These are phyloP conservation scores for Ophiocordyceps unilateralis DNA, from an alignment of 2,329 filamentous ascomycete species.

Conservation along the genomic window DNA sequence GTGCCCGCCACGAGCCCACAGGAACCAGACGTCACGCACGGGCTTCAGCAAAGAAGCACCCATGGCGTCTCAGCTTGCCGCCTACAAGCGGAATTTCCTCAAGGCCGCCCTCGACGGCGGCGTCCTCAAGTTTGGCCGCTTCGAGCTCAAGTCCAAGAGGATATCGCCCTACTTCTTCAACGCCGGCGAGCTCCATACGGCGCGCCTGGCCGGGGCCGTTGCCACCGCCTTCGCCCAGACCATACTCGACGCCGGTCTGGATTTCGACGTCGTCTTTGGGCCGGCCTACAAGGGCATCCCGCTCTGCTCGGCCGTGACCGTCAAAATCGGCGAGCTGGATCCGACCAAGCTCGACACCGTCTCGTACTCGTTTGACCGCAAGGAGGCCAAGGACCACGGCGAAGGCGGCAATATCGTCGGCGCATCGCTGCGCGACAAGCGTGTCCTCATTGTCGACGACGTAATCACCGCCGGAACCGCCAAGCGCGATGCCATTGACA, in stretches of 20 bases:
- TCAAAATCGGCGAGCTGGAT: conserved; percentile 58
- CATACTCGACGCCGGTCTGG: conserved; percentile 33
- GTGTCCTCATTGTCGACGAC: conserved; percentile 83
- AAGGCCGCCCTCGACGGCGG: conserved; percentile 48
- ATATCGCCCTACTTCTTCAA: conserved; percentile 97
- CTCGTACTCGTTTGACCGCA: conserved; percentile 85
- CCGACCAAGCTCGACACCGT: conserved; percentile 46
- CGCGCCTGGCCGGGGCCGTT: conserved; percentile 60
- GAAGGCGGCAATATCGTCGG: conserved; percentile 91
- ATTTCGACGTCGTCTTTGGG: conserved; percentile 77
- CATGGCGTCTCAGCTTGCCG: conserved; percentile 23
- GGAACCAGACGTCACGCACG: neutral
- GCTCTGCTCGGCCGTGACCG: conserved; percentile 59
- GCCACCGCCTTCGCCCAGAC: conserved; percentile 63
- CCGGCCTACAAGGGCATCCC: conserved; percentile 97
- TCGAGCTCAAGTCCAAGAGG: conserved; percentile 84
- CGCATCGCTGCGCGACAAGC: conserved; percentile 66
- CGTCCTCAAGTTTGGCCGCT: conserved; percentile 67
- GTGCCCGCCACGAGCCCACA: too few species aligned
- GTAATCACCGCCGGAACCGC: conserved; percentile 93
- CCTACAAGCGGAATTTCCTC: conserved; percentile 60
- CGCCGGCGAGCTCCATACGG: conserved; percentile 76
- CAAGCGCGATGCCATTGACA: conserved; percentile 78
- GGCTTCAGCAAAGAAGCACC: neutral
- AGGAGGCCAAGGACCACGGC: conserved; percentile 91